A percentile compares a stretch with the other conserved stretches of the same genome.
Conservation (phyloP, 164 flowering plant genomes). For the Vitis riparia region DNA sequence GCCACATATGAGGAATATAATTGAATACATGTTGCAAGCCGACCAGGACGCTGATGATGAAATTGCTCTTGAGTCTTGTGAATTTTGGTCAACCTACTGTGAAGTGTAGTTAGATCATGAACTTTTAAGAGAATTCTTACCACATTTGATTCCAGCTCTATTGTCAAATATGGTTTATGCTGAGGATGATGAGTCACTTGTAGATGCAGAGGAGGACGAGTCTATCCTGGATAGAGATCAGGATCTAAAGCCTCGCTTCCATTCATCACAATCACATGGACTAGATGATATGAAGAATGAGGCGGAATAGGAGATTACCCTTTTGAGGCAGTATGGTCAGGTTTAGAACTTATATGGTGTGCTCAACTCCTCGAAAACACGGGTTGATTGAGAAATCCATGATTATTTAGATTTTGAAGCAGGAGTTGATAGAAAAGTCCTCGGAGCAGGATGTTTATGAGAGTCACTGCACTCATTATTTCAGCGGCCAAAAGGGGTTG, state of each 20-base stretch:
- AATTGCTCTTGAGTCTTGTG: constrained; percentile 98
- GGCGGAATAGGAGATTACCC: too few relatives aligned
- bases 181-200: constrained; percentile 93
- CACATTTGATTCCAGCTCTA: constrained; percentile 83
- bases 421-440: too few relatives aligned
- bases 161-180: constrained; percentile 96
- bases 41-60: constrained; percentile 89
- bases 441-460: too few relatives aligned
- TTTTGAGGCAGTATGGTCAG: too few relatives aligned
- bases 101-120: constrained; percentile 86
- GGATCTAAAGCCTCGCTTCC: constrained; percentile 99
- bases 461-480: too few relatives aligned
- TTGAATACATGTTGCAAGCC: constrained; percentile 93
- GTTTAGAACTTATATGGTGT: too few relatives aligned
- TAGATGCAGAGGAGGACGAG: constrained; percentile 97
- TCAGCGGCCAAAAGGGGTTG: too few relatives aligned
- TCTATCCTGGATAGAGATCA: constrained; percentile 95
- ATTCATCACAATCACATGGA: constrained; percentile 91
- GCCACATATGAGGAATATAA: constrained; percentile 86
- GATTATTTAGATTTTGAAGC: too few relatives aligned
- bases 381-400: too few relatives aligned
- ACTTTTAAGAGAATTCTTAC: constrained; percentile 69
- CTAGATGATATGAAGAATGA: constrained; percentile 83
- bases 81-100: constrained; percentile 33
- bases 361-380: too few relatives aligned